Conservation (phyloP, 2,329 filamentous ascomycete species). For the Graphiopsis chlorocephala region DNA sequence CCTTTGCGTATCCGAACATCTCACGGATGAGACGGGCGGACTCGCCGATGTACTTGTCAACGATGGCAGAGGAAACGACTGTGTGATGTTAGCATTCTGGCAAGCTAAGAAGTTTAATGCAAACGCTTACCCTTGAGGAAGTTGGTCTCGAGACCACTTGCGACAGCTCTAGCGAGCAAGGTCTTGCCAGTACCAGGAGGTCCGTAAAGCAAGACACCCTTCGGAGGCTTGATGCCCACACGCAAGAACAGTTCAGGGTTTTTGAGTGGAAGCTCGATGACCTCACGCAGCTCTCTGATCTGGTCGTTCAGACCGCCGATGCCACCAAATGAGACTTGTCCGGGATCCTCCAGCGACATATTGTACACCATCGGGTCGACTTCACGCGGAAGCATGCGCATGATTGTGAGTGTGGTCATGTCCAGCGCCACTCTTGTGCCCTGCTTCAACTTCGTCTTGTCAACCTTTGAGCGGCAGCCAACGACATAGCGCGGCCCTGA, state of each 20-base stretch:
- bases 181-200: constrained; percentile 98
- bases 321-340: constrained; percentile 94
- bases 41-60: constrained; percentile 99
- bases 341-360: constrained; percentile 98
- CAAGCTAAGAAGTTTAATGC: too few relatives aligned
- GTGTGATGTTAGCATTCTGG: constrained; percentile 21
- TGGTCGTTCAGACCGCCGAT: constrained; percentile 98
- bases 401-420: constrained; percentile 99
- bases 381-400: constrained; percentile 98
- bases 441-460: constrained; percentile 96
- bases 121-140: constrained; percentile 78
- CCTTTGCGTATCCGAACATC: constrained; percentile 99
- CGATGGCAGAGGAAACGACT: constrained; percentile 98
- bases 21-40: constrained; percentile 95
- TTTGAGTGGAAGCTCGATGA: constrained; percentile 96
- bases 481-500: constrained; percentile 97
- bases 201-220: constrained; percentile 93
- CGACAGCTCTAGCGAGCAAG: constrained; percentile 86
- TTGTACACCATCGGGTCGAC: constrained; percentile 99
- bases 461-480: constrained; percentile 96
- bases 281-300: constrained; percentile 93
- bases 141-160: constrained; percentile 95
- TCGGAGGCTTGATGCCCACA: constrained; percentile 98
- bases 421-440: constrained; percentile 95
- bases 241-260: constrained; percentile 96